Conservation (phyloP, 441 rosid species). For the Mallotus japonicus region DNA sequence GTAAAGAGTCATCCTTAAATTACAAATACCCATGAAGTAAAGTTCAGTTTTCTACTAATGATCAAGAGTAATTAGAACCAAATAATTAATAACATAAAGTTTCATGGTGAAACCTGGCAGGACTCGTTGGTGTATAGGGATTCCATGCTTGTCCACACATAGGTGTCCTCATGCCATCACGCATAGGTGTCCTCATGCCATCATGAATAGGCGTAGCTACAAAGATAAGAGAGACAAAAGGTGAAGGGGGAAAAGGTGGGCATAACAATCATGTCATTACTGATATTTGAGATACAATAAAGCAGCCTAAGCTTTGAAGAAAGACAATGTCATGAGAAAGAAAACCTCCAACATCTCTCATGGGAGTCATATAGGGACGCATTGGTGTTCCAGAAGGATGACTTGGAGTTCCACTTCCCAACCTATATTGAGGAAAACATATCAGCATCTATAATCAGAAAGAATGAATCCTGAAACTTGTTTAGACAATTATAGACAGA, state of each 20-base stretch:
- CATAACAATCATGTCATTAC: too few species aligned
- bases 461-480: not conserved
- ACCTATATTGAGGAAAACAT: slow-evolving; percentile 71
- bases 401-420: slow-evolving; percentile 98
- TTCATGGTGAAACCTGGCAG: slow-evolving; percentile 66
- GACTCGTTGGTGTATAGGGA: slow-evolving; percentile 96
- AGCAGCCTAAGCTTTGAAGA: too few species aligned
- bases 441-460: slow-evolving; percentile 13
- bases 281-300: too few species aligned
- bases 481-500: not conserved
- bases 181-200: slow-evolving; percentile 99
- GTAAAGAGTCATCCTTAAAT: not conserved
- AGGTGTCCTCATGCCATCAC: slow-evolving; percentile 97
- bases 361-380: slow-evolving; percentile 90
- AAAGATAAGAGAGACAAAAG: slow-evolving; percentile 17
- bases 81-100: not conserved
- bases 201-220: slow-evolving; percentile 96
- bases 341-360: slow-evolving; percentile 88
- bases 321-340: too few species aligned
- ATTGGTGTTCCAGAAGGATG: slow-evolving; percentile 96
- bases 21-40: not conserved
- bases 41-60: too few species aligned
- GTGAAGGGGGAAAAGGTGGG: too few species aligned
- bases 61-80: not conserved
- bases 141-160: slow-evolving; percentile 99